Percentiles rank a stretch among this genome's conserved stretches.
Conservation (phyloP, 495 filamentous ascomycete species). For the Aspergillus indologenus region DNA sequence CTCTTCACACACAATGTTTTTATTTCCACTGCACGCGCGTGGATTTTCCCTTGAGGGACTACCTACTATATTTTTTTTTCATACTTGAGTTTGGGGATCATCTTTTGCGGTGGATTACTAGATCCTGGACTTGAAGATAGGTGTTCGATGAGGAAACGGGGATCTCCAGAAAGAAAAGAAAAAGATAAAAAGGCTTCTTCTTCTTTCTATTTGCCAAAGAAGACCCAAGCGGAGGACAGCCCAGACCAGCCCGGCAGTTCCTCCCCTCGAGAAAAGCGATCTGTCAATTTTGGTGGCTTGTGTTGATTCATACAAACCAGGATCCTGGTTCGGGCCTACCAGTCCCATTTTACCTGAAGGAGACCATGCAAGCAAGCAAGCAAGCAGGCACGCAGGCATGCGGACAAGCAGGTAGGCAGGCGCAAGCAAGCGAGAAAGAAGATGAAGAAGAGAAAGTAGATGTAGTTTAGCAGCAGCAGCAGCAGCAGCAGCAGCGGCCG, state of each 20-base stretch:
- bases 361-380: slow-evolving; percentile 12
- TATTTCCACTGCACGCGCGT: too few species aligned
- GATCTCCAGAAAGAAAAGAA: too few species aligned
- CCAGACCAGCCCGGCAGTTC: not conserved
- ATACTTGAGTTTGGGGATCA: too few species aligned
- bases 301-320: slow-evolving; percentile 16
- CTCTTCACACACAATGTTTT: not conserved
- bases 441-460: not conserved
- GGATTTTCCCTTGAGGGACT: too few species aligned
- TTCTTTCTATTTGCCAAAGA: too few species aligned
- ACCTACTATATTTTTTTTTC: too few species aligned
- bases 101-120: too few species aligned
- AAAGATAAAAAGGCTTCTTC: slow-evolving; percentile 12
- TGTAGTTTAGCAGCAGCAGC: too few species aligned
- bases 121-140: too few species aligned
- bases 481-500: not conserved
- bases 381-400: too few species aligned
- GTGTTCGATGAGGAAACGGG: too few species aligned
- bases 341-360: slow-evolving; percentile 15
- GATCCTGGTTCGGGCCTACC: slow-evolving; percentile 14
- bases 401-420: slow-evolving; percentile 5
- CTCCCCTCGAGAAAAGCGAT: slow-evolving; percentile 14
- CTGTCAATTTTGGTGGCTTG: slow-evolving; percentile 25
- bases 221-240: not conserved
- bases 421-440: slow-evolving; percentile 4